A percentile compares a stretch with the other conserved stretches of the same genome.
phyloP scores from a whole-genome alignment of 2,329 filamentous ascomycete genomes.

The Pseudogymnoascus sp. region DNA sequence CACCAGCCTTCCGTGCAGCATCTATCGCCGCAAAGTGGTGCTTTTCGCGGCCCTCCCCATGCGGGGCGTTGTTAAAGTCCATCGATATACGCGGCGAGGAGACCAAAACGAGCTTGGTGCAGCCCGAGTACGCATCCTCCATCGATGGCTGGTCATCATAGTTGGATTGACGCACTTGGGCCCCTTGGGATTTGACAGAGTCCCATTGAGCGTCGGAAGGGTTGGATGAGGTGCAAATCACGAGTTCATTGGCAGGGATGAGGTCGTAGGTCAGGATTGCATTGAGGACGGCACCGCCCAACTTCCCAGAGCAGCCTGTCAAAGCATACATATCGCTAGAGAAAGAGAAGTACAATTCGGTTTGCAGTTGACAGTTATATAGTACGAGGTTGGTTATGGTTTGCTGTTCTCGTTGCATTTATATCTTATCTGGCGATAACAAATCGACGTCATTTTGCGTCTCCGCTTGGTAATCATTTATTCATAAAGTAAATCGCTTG shows the following conservation, averaged over 20 bases:
- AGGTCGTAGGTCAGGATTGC: slow-evolving; percentile 17
- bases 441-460: background rate
- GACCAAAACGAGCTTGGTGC: slow-evolving; percentile 29
- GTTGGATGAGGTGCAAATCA: slow-evolving; percentile 19
- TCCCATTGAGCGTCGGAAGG: slow-evolving; percentile 28
- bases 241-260: slow-evolving; percentile 13
- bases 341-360: background rate
- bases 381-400: background rate
- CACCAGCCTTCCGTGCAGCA: slow-evolving; percentile 26
- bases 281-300: slow-evolving; percentile 17
- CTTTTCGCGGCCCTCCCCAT: slow-evolving; percentile 16
- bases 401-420: background rate
- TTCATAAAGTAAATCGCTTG: background rate
- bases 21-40: slow-evolving; percentile 22
- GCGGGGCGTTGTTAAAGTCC: slow-evolving; percentile 36
- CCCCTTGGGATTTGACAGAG: slow-evolving; percentile 17
- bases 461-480: background rate
- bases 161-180: slow-evolving; percentile 16
- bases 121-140: slow-evolving; percentile 12
- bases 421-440: slow-evolving; percentile 1
- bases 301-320: slow-evolving; percentile 18
- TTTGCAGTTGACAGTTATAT: background rate
- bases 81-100: slow-evolving; percentile 23
- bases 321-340: slow-evolving; percentile 10
- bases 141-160: slow-evolving; percentile 14